Conservation (phyloP, 371 early-diverging fungal genomes). For the Haplosporangium sp. region DNA sequence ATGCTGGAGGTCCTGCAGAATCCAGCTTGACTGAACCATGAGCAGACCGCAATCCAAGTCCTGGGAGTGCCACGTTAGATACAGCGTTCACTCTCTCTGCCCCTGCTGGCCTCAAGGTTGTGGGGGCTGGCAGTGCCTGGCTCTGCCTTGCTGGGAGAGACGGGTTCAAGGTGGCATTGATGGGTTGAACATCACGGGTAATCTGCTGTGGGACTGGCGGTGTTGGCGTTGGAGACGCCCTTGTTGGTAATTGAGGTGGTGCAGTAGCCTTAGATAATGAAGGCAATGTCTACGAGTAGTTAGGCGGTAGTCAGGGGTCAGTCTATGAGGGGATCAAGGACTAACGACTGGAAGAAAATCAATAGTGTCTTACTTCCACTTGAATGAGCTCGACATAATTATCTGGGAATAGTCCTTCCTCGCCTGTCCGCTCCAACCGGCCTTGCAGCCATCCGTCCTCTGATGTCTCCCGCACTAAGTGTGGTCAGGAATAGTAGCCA, state of each 20-base stretch:
- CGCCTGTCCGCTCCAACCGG: constrained; percentile 57
- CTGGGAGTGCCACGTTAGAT: constrained; percentile 18
- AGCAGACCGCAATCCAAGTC: constrained; percentile 24
- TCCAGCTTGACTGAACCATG: constrained; percentile 6
- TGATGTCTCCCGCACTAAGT: constrained; percentile 56
- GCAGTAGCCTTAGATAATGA: neutral
- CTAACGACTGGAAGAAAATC: neutral
- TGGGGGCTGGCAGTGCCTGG: neutral
- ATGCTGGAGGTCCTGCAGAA: constrained; percentile 19
- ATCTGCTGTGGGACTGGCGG: constrained; percentile 7
- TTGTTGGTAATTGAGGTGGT: constrained; percentile 19
- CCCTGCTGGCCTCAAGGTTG: neutral
- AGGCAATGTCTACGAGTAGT: neutral
- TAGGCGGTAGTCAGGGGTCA: neutral
- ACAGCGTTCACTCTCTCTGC: neutral
- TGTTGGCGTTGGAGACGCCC: constrained; percentile 10
- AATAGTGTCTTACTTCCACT: constrained; percentile 17
- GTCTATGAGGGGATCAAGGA: neutral
- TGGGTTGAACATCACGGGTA: neutral
- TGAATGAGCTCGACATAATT: constrained; percentile 65
- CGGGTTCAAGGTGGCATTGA: neutral
- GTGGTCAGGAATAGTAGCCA: neutral
- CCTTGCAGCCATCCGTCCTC: constrained; percentile 74
- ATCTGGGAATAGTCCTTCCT: constrained; percentile 65
- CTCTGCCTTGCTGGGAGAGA: neutral